Percentiles rank a stretch among this genome's conserved stretches.
These are phyloP conservation scores for Paxillus involutus DNA, from an alignment of 768 basidiomycete genomes.

Conservation along the genomic window DNA sequence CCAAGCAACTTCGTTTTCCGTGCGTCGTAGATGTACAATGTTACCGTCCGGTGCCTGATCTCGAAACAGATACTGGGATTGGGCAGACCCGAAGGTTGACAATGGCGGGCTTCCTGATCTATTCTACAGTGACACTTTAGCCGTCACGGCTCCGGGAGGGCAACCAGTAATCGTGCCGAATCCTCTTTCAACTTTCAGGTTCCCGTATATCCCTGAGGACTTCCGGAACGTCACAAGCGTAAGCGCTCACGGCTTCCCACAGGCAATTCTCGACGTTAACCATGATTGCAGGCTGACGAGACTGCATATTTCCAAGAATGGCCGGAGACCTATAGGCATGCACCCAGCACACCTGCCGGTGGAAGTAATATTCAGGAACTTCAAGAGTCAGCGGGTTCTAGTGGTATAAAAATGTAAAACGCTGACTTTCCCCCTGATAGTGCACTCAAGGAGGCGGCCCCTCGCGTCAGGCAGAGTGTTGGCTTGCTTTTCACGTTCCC, in stretches of 20 bases:
- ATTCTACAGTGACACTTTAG: slow-evolving; percentile 12
- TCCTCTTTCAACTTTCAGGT: slow-evolving; percentile 15
- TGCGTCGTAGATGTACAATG: slow-evolving; percentile 2
- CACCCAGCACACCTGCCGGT: slow-evolving; percentile 6
- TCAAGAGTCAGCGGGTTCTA: slow-evolving; percentile 12
- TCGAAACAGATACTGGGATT: slow-evolving; percentile 26
- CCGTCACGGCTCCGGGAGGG: slow-evolving; percentile 4
- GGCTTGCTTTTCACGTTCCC: slow-evolving; percentile 22
- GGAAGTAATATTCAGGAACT: slow-evolving; percentile 14
- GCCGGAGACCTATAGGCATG: slow-evolving; percentile 19
- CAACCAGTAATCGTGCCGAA: slow-evolving; percentile 12
- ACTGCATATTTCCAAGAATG: slow-evolving; percentile 20
- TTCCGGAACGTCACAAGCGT: slow-evolving; percentile 15
- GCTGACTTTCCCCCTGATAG: slow-evolving; percentile 4
- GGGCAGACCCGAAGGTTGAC: slow-evolving; percentile 21
- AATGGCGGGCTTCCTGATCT: slow-evolving; percentile 21
- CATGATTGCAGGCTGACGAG: slow-evolving; percentile 2
- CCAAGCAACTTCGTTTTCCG: slow-evolving; percentile 29
- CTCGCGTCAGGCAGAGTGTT: slow-evolving; percentile 7
- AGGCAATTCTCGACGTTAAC: neutral
- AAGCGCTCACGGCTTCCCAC: neutral
- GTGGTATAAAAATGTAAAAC: neutral
- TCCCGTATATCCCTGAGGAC: slow-evolving; percentile 17
- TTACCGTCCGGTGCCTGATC: neutral
- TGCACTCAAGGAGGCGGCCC: slow-evolving; percentile 13